Conservation (phyloP, 805 yeast species). For the Spathaspora boniae region DNA sequence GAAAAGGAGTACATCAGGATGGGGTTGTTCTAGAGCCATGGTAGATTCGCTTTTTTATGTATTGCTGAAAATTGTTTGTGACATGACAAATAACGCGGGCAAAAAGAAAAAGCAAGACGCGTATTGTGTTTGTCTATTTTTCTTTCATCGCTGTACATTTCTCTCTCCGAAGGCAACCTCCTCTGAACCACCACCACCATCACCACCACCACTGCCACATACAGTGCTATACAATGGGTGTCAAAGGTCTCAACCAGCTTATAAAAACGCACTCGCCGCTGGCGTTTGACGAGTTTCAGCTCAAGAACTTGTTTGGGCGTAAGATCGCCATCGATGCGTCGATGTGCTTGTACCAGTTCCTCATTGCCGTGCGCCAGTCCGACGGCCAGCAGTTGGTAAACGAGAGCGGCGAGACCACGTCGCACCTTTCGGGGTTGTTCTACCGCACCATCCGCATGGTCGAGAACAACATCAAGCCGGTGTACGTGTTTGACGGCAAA, state of each 20-base stretch:
- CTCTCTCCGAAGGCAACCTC: neutral
- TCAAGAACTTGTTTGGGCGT: slow-evolving; percentile 84
- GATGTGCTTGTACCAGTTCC: slow-evolving; percentile 93
- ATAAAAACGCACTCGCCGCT: slow-evolving; percentile 86
- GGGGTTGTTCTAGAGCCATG: too few relatives aligned
- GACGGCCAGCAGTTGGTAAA: slow-evolving; percentile 92
- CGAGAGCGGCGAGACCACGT: slow-evolving; percentile 85
- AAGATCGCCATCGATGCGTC: slow-evolving; percentile 98
- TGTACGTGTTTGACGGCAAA: slow-evolving; percentile 95
- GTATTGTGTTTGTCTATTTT: neutral
- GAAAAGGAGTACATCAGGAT: too few relatives aligned
- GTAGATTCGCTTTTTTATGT: neutral
- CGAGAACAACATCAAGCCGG: slow-evolving; percentile 92
- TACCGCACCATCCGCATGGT: slow-evolving; percentile 88
- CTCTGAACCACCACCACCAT: neutral
- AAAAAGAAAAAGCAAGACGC: neutral
- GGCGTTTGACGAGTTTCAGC: slow-evolving; percentile 73
- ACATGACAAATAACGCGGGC: neutral
- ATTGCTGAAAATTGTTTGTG: slow-evolving; percentile 1
- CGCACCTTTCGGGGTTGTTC: slow-evolving; percentile 95
- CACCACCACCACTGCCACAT: neutral
- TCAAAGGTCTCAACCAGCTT: slow-evolving; percentile 73
- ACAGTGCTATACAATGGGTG: too few relatives aligned
- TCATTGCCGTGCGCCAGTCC: slow-evolving; percentile 93
- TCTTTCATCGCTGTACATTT: neutral